Percentiles rank a stretch among this genome's conserved stretches.
Conservation (phyloP, 805 yeast genomes). For the Kregervanrija pseudodelftensis region DNA sequence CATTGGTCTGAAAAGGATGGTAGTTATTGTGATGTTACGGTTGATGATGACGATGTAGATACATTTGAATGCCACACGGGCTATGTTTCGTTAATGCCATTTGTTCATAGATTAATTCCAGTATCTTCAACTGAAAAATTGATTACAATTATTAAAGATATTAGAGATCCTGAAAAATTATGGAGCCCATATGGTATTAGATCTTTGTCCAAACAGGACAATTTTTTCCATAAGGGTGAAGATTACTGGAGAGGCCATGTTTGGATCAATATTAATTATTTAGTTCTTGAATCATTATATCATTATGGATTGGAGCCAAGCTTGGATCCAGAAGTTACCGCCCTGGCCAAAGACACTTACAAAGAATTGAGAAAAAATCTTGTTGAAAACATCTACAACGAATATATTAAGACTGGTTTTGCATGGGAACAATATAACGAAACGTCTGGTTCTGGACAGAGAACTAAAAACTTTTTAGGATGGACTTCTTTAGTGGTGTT, state of each 20-base stretch:
- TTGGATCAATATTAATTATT: constrained; percentile 88
- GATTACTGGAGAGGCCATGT: constrained; percentile 95
- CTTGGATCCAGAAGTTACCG: constrained; percentile 24
- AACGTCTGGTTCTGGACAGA: constrained; percentile 61
- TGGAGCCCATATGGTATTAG: constrained; percentile 79
- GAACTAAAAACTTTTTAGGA: constrained; percentile 87
- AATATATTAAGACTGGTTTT: constrained; percentile 71
- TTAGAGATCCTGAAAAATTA: constrained; percentile 64
- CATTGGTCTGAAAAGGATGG: constrained; percentile 72
- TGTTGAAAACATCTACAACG: constrained; percentile 57
- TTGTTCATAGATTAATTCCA: constrained; percentile 60
- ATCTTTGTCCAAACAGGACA: constrained; percentile 65
- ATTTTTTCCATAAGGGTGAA: constrained; percentile 66
- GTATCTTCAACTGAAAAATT: constrained; percentile 37
- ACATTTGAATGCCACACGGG: constrained; percentile 80
- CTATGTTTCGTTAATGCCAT: constrained; percentile 81
- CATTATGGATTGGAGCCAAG: constrained; percentile 41
- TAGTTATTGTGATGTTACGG: constrained; percentile 77
- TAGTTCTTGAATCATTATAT: constrained; percentile 62
- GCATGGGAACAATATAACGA: constrained; percentile 92
- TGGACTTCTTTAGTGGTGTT: constrained; percentile 83
- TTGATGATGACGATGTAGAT: constrained; percentile 66
- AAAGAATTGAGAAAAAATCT: constrained; percentile 54
- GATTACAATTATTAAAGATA: constrained; percentile 43
- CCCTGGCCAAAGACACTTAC: constrained; percentile 45